Percentiles rank a stretch among this genome's conserved stretches.
These are phyloP conservation scores for Irpex rosettiformis DNA, from an alignment of 1,284 basidiomycete genomes.

Conservation along the genomic window DNA sequence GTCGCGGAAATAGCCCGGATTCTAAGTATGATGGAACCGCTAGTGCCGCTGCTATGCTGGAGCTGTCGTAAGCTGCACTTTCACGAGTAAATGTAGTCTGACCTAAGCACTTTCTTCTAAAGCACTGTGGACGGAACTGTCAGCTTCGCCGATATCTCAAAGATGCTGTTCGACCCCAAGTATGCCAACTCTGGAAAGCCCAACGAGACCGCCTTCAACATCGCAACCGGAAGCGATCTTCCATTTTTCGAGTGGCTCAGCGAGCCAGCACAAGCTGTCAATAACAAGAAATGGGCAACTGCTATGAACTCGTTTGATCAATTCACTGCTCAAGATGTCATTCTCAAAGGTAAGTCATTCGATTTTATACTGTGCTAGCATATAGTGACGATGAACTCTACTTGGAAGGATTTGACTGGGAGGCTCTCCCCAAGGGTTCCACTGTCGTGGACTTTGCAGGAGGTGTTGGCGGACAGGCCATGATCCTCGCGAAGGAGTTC, in stretches of 20 bases:
- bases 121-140: conserved; percentile 23
- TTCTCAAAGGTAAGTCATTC: conserved; percentile 10
- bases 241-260: conserved; percentile 1
- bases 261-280: neutral
- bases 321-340: neutral
- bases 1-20: conserved; percentile 8
- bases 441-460: conserved; percentile 6
- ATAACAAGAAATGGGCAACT: neutral
- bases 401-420: conserved; percentile 4
- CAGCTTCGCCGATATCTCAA: conserved; percentile 24
- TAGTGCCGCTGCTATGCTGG: conserved; percentile 18
- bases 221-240: neutral
- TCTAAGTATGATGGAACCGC: conserved; percentile 25
- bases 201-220: conserved; percentile 17
- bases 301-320: conserved; percentile 1
- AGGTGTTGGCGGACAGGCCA: neutral
- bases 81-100: neutral
- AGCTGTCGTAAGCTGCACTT: neutral
- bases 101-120: neutral
- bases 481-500: conserved; percentile 2
- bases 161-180: conserved; percentile 25
- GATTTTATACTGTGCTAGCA: neutral
- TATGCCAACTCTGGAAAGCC: conserved; percentile 19
- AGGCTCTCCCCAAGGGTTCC: neutral
- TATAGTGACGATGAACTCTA: neutral